These are phyloP conservation scores for Phytophthora fragariae DNA, from an alignment of 352 stramenopile species.

Conservation along the genomic window DNA sequence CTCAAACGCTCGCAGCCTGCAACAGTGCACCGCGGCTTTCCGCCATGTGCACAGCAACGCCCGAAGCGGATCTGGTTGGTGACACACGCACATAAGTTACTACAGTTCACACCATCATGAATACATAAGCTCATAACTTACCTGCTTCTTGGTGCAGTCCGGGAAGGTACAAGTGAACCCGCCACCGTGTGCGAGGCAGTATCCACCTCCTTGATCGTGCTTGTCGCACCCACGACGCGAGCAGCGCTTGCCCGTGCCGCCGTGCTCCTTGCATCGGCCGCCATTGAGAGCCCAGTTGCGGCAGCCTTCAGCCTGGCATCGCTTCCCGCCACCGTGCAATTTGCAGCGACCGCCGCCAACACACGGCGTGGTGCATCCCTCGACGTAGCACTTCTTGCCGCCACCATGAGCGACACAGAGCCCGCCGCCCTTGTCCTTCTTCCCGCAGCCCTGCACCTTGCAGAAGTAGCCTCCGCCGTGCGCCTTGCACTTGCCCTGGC, in stretches of 20 bases:
- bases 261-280: slow-evolving; percentile 80
- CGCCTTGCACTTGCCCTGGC: slow-evolving; percentile 82
- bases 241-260: slow-evolving; percentile 75
- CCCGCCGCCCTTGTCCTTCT: slow-evolving; percentile 87
- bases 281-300: slow-evolving; percentile 72
- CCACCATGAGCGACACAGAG: slow-evolving; percentile 82
- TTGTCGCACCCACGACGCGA: slow-evolving; percentile 72
- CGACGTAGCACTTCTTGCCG: slow-evolving; percentile 84
- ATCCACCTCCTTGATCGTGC: slow-evolving; percentile 81
- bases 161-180: slow-evolving; percentile 73
- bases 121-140: slow-evolving; percentile 24
- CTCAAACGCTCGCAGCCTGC: slow-evolving; percentile 75
- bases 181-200: slow-evolving; percentile 76
- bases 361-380: slow-evolving; percentile 69
- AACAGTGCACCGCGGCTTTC: slow-evolving; percentile 71
- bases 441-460: slow-evolving; percentile 74
- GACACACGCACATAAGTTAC: slow-evolving; percentile 12
- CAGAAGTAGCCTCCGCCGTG: slow-evolving; percentile 88
- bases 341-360: slow-evolving; percentile 81
- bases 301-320: slow-evolving; percentile 59
- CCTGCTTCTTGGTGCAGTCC: slow-evolving; percentile 84
- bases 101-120: not conserved
- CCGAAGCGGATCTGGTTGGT: slow-evolving; percentile 64
- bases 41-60: slow-evolving; percentile 79
- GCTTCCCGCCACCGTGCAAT: slow-evolving; percentile 66